phyloP scores from a whole-genome alignment of 2,329 filamentous ascomycete genomes.

The Pyrenochaeta sp. region DNA sequence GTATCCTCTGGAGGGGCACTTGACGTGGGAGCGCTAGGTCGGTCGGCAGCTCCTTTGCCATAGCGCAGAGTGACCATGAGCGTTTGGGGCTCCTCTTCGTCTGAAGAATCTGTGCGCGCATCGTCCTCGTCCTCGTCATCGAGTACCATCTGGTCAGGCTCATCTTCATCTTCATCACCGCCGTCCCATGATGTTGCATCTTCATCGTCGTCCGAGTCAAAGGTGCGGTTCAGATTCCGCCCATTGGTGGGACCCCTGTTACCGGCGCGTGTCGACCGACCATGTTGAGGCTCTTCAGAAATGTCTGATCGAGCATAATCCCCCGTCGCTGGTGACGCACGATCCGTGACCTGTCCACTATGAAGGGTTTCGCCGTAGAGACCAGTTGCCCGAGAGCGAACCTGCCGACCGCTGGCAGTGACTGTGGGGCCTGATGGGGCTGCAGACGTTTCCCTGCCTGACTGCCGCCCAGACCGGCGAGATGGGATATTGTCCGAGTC shows the following conservation, averaged over 20 bases:
- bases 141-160: conserved; percentile 71
- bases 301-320: conserved; percentile 55
- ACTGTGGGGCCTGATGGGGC: conserved; percentile 71
- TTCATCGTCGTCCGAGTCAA: conserved; percentile 72
- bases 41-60: conserved; percentile 26
- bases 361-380: conserved; percentile 70
- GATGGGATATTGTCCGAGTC: conserved; percentile 73
- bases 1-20: not conserved
- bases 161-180: conserved; percentile 77
- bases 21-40: not conserved
- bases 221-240: conserved; percentile 38
- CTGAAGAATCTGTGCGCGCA: conserved; percentile 29
- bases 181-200: conserved; percentile 72
- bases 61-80: conserved; percentile 76
- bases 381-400: conserved; percentile 69
- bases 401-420: conserved; percentile 88
- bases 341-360: conserved; percentile 59
- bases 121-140: conserved; percentile 68
- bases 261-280: conserved; percentile 53
- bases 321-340: conserved; percentile 53
- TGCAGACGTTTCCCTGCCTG: conserved; percentile 75
- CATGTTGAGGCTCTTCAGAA: conserved; percentile 57
- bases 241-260: conserved; percentile 28
- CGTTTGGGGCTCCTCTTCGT: conserved; percentile 58
- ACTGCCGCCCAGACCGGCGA: conserved; percentile 71